These are phyloP conservation scores for Sicyos edulis DNA, from an alignment of 306 rosid species.

Conservation along the genomic window DNA sequence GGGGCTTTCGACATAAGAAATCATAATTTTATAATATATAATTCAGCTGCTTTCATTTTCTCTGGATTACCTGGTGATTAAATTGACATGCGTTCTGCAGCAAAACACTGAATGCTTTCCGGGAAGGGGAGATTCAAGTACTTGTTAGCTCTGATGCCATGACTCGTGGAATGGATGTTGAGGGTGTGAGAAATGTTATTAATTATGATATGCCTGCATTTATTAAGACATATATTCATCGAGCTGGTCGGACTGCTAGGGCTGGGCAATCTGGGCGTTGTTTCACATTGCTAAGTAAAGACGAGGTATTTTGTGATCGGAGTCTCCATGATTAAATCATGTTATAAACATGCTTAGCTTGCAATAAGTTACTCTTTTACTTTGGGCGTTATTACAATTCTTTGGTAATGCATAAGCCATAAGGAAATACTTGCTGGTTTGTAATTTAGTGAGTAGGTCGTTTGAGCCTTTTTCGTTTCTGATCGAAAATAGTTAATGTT, in stretches of 20 bases:
- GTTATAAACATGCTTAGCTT: not conserved
- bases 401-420: not conserved
- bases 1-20: not conserved
- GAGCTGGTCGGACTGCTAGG: slow-evolving; percentile 95
- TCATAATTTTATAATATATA: not conserved
- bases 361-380: not conserved
- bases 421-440: not conserved
- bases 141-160: slow-evolving; percentile 92
- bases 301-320: slow-evolving; percentile 46
- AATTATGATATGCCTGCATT: slow-evolving; percentile 76
- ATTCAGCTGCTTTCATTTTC: not conserved
- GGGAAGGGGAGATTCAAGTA: slow-evolving; percentile 75
- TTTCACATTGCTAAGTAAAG: slow-evolving; percentile 65
- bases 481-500: not conserved
- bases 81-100: slow-evolving; percentile 41
- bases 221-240: slow-evolving; percentile 81
- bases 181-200: slow-evolving; percentile 75
- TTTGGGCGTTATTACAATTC: not conserved
- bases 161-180: slow-evolving; percentile 98
- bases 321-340: not conserved
- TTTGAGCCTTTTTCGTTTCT: slow-evolving; percentile 1
- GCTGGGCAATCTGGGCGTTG: slow-evolving; percentile 83
- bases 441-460: not conserved
- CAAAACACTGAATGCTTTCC: slow-evolving; percentile 67
- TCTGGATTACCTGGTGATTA: slow-evolving; percentile 3